A percentile compares a stretch with the other conserved stretches of the same genome.
phyloP scores from a whole-genome alignment of 805 yeast genomes.

The Starmerella geochares region DNA sequence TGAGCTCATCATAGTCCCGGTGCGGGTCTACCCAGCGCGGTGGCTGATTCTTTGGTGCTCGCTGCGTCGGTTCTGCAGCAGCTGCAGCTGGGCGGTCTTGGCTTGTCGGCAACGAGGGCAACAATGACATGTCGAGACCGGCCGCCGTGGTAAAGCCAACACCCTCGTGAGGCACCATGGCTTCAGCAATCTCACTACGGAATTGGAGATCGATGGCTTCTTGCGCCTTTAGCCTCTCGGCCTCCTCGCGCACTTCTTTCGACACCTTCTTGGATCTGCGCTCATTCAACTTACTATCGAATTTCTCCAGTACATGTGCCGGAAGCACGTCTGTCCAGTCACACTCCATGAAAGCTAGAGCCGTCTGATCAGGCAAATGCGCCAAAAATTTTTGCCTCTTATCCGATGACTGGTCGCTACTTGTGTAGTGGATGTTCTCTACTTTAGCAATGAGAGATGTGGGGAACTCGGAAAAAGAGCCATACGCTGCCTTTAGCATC shows the following conservation, averaged over 20 bases:
- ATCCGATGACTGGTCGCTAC: conserved; percentile 41
- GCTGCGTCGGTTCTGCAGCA: conserved; percentile 14
- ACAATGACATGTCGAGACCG: conserved; percentile 18
- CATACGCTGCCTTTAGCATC: conserved; percentile 53
- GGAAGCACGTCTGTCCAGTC: conserved; percentile 52
- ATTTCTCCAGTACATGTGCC: conserved; percentile 26
- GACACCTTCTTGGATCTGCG: conserved; percentile 23
- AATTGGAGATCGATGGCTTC: conserved; percentile 33
- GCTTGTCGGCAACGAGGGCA: conserved; percentile 22
- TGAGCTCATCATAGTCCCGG: conserved; percentile 21
- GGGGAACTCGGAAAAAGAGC: conserved; percentile 59
- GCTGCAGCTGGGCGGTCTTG: background rate
- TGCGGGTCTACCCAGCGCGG: conserved; percentile 20
- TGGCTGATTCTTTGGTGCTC: conserved; percentile 12
- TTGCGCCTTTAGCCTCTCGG: conserved; percentile 28
- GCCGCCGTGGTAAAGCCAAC: background rate
- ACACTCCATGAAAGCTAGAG: conserved; percentile 72
- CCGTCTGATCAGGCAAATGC: conserved; percentile 78
- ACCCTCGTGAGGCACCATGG: conserved; percentile 18
- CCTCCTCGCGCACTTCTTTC: conserved; percentile 26
- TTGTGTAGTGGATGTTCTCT: conserved; percentile 61
- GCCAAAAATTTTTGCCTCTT: conserved; percentile 62
- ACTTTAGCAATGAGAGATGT: conserved; percentile 48
- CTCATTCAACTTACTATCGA: conserved; percentile 25
- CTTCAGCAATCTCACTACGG: conserved; percentile 27